phyloP scores from a whole-genome alignment of 805 yeast species.

The Metschnikowia santaceciliae region DNA sequence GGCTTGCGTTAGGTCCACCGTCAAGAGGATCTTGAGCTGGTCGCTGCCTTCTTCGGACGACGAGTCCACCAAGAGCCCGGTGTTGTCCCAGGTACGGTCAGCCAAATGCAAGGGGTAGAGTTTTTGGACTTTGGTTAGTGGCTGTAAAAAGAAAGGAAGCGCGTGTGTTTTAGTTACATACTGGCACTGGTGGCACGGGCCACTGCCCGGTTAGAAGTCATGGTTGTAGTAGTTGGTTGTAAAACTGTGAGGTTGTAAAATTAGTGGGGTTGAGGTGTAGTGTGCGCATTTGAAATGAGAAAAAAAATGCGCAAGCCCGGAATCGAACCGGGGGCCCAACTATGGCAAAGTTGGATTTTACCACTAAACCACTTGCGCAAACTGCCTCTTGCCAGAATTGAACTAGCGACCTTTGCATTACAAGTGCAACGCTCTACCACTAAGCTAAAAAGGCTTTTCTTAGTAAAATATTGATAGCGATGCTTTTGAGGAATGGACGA shows the following conservation, averaged over 20 bases:
- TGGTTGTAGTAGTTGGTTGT: background rate
- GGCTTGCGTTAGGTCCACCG: slow-evolving; percentile 78
- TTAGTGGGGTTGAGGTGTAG: background rate
- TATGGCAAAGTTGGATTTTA: slow-evolving; percentile 21
- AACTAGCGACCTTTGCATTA: slow-evolving; percentile 93
- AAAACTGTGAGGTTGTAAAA: too few relatives aligned
- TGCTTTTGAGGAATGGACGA: too few relatives aligned
- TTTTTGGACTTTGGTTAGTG: slow-evolving; percentile 50
- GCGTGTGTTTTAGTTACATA: slow-evolving; percentile 19
- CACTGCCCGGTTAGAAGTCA: slow-evolving; percentile 43
- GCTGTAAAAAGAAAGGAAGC: background rate
- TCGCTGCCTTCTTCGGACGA: slow-evolving; percentile 19
- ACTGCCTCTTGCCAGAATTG: slow-evolving; percentile 36
- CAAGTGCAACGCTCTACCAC: slow-evolving; percentile 99
- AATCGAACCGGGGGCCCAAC: slow-evolving; percentile 21
- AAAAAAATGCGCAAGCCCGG: slow-evolving; percentile 22
- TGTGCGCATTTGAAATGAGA: background rate
- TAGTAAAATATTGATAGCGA: too few relatives aligned
- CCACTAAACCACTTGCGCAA: slow-evolving; percentile 19
- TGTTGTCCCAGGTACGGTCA: slow-evolving; percentile 91
- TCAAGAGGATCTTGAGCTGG: slow-evolving; percentile 48
- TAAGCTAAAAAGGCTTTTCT: slow-evolving; percentile 88
- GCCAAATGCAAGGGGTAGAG: slow-evolving; percentile 81
- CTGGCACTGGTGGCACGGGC: slow-evolving; percentile 36
- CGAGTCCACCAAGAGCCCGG: slow-evolving; percentile 83